A percentile compares a stretch with the other conserved stretches of the same genome.
Evolutionary conservation across 768 basidiomycete species (phyloP).

Genomic region (Paxillus involutus): DNA sequence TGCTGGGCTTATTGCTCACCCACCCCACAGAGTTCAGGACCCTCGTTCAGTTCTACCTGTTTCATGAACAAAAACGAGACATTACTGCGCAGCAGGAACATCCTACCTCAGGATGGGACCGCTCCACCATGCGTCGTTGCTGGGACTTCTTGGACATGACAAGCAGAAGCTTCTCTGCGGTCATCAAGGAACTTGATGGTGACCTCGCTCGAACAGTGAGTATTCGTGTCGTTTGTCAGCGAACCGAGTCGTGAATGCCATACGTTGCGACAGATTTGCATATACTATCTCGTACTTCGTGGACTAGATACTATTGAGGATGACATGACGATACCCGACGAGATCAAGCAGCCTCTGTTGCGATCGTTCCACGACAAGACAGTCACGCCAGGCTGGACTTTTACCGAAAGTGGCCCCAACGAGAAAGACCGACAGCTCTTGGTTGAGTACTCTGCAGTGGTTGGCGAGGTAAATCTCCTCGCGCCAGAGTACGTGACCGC

Average conservation of each 20-base stretch:
- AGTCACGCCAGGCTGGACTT: constrained; percentile 84
- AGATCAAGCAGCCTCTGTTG: constrained; percentile 82
- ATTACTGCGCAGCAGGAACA: constrained; percentile 76
- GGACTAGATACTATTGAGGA: constrained; percentile 82
- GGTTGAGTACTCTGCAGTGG: constrained; percentile 77
- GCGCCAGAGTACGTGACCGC: constrained; percentile 49
- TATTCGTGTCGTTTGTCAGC: constrained; percentile 16
- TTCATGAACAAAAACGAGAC: constrained; percentile 79
- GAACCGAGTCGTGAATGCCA: too few relatives aligned
- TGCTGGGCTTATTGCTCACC: constrained; percentile 68
- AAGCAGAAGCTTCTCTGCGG: constrained; percentile 86
- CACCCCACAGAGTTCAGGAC: constrained; percentile 71
- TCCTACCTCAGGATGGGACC: constrained; percentile 82
- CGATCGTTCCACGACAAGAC: constrained; percentile 80
- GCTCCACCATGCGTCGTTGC: constrained; percentile 82
- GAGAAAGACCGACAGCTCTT: constrained; percentile 89
- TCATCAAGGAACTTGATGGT: constrained; percentile 95
- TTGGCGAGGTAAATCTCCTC: constrained; percentile 74
- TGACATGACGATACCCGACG: constrained; percentile 93
- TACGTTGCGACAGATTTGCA: constrained; percentile 61
- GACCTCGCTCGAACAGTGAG: constrained; percentile 90
- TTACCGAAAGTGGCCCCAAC: constrained; percentile 73
- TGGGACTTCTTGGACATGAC: constrained; percentile 90
- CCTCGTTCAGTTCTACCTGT: constrained; percentile 80
- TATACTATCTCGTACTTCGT: constrained; percentile 93